Conservation (phyloP, 129 eudicot genomes). For the Arctium lappa region DNA sequence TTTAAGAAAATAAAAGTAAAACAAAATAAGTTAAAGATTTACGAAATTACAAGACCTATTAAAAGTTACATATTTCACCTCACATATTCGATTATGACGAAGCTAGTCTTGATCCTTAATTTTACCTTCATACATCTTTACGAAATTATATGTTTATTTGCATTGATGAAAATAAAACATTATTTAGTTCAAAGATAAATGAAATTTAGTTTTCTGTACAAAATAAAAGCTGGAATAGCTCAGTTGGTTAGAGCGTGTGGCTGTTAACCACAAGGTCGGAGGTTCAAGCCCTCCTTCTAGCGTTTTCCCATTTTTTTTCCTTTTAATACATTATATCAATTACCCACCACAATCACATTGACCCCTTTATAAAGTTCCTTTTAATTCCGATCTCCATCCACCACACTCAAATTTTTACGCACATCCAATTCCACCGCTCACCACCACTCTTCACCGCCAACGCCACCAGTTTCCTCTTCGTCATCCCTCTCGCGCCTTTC, state of each 20-base stretch:
- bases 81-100: too few relatives aligned
- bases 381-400: constrained; percentile 11
- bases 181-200: too few relatives aligned
- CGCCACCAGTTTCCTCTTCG: too few relatives aligned
- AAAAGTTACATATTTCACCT: too few relatives aligned
- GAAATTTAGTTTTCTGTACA: neutral
- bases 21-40: too few relatives aligned
- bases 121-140: too few relatives aligned
- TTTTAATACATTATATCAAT: too few relatives aligned
- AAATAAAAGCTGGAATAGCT: constrained; percentile 61
- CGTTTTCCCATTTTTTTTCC: neutral
- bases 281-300: constrained; percentile 92
- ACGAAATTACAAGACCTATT: too few relatives aligned
- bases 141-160: neutral
- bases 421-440: constrained; percentile 15
- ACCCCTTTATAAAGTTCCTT: constrained; percentile 14
- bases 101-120: too few relatives aligned
- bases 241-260: constrained; percentile 96
- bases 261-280: constrained; percentile 97
- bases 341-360: constrained; percentile 16
- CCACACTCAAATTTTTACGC: constrained; percentile 17
- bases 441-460: neutral
- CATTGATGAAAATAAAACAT: neutral
- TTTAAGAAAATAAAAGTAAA: too few relatives aligned
- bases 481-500: too few relatives aligned